Evolutionary conservation across 768 basidiomycete genomes (phyloP).

Genomic region (Collybia nuda): DNA sequence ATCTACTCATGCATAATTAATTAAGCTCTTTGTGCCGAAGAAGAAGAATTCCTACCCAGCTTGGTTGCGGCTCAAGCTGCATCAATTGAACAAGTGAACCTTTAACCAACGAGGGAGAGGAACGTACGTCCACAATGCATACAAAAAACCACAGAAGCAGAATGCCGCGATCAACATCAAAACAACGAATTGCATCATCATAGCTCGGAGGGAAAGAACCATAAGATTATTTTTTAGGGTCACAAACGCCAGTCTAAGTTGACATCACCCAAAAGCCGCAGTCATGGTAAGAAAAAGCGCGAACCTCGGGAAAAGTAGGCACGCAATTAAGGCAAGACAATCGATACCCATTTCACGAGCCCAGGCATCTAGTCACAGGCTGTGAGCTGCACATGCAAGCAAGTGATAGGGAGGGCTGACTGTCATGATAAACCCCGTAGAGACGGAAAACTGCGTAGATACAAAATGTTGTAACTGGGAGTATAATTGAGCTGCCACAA

Average conservation of each 20-base stretch:
- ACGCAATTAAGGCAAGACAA: constrained; percentile 85
- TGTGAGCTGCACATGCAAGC: not conserved
- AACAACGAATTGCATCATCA: constrained; percentile 88
- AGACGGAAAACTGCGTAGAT: constrained; percentile 76
- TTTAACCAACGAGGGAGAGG: not conserved
- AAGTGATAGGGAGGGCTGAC: constrained; percentile 34
- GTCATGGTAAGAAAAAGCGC: constrained; percentile 2
- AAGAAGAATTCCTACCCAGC: constrained; percentile 42
- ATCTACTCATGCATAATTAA: constrained; percentile 15
- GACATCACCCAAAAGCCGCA: not conserved
- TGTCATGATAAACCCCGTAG: constrained; percentile 71
- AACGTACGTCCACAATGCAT: constrained; percentile 90
- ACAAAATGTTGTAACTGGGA: constrained; percentile 71
- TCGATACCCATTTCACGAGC: constrained; percentile 75
- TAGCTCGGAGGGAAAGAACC: constrained; percentile 83
- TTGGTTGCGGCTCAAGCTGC: constrained; percentile 61
- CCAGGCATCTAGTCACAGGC: constrained; percentile 49
- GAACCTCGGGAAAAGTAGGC: constrained; percentile 86
- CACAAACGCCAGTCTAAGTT: constrained; percentile 80
- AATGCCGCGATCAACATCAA: constrained; percentile 85
- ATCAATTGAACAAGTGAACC: constrained; percentile 3
- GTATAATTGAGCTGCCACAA: not conserved
- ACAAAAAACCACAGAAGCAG: constrained; percentile 91
- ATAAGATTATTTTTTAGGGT: constrained; percentile 80
- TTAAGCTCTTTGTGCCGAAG: constrained; percentile 17